phyloP scores from a whole-genome alignment of 306 rosid genomes.

The Sicyos edulis region DNA sequence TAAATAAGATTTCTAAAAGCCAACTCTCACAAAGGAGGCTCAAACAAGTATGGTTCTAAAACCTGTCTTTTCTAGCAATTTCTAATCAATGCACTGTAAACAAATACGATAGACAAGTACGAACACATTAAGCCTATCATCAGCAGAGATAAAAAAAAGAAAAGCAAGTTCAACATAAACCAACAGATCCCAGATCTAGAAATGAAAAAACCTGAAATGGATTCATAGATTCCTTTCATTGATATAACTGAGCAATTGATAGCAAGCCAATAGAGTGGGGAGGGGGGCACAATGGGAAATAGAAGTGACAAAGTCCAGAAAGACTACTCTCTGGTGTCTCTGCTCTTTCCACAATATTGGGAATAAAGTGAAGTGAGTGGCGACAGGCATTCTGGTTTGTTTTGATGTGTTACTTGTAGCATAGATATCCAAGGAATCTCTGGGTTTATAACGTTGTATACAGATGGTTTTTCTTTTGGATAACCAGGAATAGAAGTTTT shows the following conservation, averaged over 20 bases:
- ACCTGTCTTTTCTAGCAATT: neutral
- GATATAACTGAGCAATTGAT: slow-evolving; percentile 53
- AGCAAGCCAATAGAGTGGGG: too few species aligned
- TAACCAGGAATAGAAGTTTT: too few species aligned
- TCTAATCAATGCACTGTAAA: neutral
- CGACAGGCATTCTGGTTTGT: too few species aligned
- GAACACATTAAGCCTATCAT: neutral
- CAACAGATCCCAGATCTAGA: slow-evolving; percentile 1
- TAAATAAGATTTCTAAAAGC: neutral
- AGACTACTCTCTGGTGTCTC: too few species aligned
- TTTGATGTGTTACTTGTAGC: too few species aligned
- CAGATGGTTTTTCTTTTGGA: too few species aligned
- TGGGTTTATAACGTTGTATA: too few species aligned
- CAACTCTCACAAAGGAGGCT: neutral
- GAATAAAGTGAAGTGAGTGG: too few species aligned
- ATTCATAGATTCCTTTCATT: neutral
- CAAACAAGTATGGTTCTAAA: slow-evolving; percentile 13
- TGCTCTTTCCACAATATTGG: too few species aligned
- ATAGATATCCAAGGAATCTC: too few species aligned
- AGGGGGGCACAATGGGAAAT: too few species aligned
- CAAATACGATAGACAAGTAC: neutral
- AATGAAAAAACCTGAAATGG: neutral
- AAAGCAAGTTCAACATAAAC: neutral
- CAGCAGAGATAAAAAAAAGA: neutral
- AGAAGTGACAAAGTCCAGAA: too few species aligned